Conservation (phyloP, 1,139 yeast species). For the Chernovozyma aurita region DNA sequence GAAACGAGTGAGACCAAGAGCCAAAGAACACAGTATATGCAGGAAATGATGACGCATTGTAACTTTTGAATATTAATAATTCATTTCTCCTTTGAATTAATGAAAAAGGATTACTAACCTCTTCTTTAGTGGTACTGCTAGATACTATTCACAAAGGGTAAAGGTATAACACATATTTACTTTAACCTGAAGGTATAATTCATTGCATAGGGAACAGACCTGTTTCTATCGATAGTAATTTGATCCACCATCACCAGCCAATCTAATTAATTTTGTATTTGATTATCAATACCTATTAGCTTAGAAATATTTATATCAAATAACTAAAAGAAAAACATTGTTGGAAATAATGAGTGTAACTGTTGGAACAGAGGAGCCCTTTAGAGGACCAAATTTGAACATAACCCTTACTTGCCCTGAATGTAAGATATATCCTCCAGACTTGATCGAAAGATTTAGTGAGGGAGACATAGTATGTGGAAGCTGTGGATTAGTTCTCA, state of each 20-base stretch:
- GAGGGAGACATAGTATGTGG: constrained; percentile 99
- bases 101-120: not conserved
- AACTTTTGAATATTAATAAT: no score
- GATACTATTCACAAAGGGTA: not conserved
- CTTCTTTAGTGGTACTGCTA: not conserved
- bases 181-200: no score
- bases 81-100: not conserved
- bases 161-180: not conserved
- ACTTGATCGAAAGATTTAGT: constrained; percentile 87
- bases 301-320: not conserved
- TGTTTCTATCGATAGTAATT: no score
- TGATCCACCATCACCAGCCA: no score
- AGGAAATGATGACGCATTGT: no score
- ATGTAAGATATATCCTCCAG: constrained; percentile 94
- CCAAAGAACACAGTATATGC: no score
- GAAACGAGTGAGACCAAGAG: no score
- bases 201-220: no score
- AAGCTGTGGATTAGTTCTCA: constrained; percentile 87
- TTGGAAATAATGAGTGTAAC: constrained; percentile 2
- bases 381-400: constrained; percentile 69
- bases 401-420: constrained; percentile 93
- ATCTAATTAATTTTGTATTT: no score
- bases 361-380: constrained; percentile 25
- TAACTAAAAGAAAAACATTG: no score
- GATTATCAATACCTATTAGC: not conserved